Conservation (phyloP, 352 stramenopile genomes). For the Thalassiosira livingstoniorum region DNA sequence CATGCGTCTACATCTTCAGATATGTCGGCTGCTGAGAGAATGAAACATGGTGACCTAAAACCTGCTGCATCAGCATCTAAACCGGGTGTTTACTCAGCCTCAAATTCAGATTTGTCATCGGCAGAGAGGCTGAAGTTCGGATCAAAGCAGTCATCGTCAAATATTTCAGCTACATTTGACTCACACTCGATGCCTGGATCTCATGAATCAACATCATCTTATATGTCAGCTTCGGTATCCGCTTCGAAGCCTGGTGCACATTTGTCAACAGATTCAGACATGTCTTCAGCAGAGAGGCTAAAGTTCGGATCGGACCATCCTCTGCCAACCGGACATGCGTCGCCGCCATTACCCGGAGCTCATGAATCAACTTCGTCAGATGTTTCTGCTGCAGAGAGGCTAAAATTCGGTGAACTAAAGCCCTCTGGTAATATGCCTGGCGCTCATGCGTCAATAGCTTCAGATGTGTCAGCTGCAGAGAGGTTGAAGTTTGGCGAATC, state of each 20-base stretch:
- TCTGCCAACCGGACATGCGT: no score
- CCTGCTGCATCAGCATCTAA: neutral
- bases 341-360: neutral
- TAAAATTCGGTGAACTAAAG: conserved; percentile 12
- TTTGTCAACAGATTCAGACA: conserved; percentile 8
- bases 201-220: neutral
- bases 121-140: neutral
- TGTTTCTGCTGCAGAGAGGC: conserved; percentile 4
- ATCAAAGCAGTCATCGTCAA: neutral
- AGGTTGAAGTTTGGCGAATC: no score
- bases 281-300: conserved; percentile 29
- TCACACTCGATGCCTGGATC: neutral
- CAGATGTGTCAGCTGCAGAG: conserved; percentile 12
- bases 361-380: neutral
- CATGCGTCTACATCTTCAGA: conserved; percentile 4
- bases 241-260: conserved; percentile 5
- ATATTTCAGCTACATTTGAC: no score
- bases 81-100: neutral
- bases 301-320: conserved; percentile 20
- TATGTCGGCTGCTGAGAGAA: conserved; percentile 20
- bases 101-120: conserved; percentile 4
- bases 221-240: conserved; percentile 7
- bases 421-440: neutral
- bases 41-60: conserved; percentile 15
- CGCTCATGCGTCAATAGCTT: neutral